phyloP scores from a whole-genome alignment of 176 grass and related monocot genomes.

The Avena atlantica region DNA sequence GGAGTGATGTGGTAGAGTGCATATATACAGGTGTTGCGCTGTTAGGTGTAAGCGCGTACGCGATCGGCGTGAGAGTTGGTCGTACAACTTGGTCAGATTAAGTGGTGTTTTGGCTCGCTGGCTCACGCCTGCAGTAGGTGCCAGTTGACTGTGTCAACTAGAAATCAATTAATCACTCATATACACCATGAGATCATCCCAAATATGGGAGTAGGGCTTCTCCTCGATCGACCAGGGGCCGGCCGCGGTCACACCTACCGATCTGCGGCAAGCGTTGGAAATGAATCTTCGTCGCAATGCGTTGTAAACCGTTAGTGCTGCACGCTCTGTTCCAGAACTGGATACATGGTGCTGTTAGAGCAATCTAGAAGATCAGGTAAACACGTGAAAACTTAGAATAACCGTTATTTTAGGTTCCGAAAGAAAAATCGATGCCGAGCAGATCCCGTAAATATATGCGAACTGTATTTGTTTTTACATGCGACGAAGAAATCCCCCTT shows the following conservation, averaged over 20 bases:
- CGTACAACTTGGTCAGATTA: not conserved
- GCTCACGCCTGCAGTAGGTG: not conserved
- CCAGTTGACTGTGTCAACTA: not conserved
- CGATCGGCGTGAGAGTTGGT: not conserved
- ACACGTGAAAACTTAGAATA: too few relatives aligned
- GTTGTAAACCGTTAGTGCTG: too few relatives aligned
- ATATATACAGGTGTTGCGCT: not conserved
- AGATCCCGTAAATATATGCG: too few relatives aligned
- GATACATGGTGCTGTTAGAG: not conserved
- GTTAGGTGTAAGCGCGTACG: constrained; percentile 8
- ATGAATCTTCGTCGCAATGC: not conserved
- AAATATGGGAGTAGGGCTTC: not conserved
- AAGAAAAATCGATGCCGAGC: too few relatives aligned
- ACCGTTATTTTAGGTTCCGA: too few relatives aligned
- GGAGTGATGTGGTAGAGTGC: not conserved
- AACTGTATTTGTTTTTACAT: too few relatives aligned
- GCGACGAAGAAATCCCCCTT: too few relatives aligned
- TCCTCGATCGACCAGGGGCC: not conserved
- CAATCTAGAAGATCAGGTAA: too few relatives aligned
- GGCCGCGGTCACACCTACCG: not conserved
- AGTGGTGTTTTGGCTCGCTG: not conserved
- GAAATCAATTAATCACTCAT: not conserved
- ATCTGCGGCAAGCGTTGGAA: not conserved
- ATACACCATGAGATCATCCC: not conserved
- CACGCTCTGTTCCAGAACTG: not conserved